Base-by-base conservation (phyloP, 129 eudicot species). In the Tanacetum coccineum region DNA sequence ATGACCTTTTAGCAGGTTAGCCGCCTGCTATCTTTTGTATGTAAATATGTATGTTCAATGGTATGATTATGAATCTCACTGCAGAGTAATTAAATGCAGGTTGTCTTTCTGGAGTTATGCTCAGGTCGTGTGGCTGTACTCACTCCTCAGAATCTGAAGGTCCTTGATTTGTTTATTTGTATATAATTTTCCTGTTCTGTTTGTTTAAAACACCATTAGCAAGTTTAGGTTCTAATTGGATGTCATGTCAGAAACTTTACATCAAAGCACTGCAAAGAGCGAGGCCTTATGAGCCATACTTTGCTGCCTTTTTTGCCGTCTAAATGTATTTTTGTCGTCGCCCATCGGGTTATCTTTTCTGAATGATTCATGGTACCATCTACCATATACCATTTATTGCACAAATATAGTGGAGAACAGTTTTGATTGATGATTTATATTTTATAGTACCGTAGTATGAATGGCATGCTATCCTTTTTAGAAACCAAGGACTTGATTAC, bases 41-140 rank as follows among this genome's bases (percentile, higher is more conserved):
- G 28, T 51, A 47, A 28, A 40, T n/a, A 10, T 67, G 13, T 51
- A 45, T 51, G 21, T 3, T 36, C 42, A 36, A 36, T 44, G 49
- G 44, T 58, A 42, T n/a, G 22, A 18, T 49, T 54, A 10, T 64
- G 42, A 66, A 48, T 36, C 50, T 63, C 53, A 70, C 18, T 72
- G 61, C 70, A 4, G 19, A 39, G 48, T 52, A 54, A 39, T 67
- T 68, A 55, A 64, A 55, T 74, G 18, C 75, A 94, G 99, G 99
- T 87, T 70, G 99, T 94, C 28, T 94, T 89, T 75, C 80, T 94
- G 84, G 99, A 94, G 87, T 74, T 94, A 70, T 89, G 97, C 75
- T 69, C 97, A 47, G 74, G 88, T 68, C 99, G 99, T 59, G 81
- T 84, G 73, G 73, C 95, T 68, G 68, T 83, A 54, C 97, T 94